Percentiles rank a stretch among this genome's conserved stretches.
These are phyloP conservation scores for Brassica carinata DNA, from an alignment of 345 rosid genomes.

Conservation along the genomic window DNA sequence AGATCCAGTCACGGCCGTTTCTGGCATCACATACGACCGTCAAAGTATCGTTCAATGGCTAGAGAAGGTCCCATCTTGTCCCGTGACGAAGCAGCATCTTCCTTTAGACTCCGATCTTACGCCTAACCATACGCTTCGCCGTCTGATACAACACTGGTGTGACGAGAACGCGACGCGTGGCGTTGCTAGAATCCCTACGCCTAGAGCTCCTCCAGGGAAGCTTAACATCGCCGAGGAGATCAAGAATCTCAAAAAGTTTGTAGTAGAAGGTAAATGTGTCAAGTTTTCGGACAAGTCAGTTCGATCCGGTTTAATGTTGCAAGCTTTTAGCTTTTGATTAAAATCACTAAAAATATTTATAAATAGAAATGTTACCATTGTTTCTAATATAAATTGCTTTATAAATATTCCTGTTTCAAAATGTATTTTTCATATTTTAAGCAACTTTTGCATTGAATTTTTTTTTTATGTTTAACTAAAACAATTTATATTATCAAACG, in stretches of 20 bases:
- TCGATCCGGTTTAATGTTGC: background rate
- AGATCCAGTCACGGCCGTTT: conserved; percentile 73
- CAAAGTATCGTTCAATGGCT: conserved; percentile 79
- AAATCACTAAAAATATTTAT: background rate
- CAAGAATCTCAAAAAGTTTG: conserved; percentile 31
- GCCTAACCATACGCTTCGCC: conserved; percentile 75
- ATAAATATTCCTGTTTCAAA: no score
- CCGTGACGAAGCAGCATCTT: conserved; percentile 65
- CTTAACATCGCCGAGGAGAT: conserved; percentile 44
- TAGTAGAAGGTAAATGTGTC: conserved; percentile 19
- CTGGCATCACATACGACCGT: conserved; percentile 90
- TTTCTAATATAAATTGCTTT: no score
- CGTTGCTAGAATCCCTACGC: conserved; percentile 57
- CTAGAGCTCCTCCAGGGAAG: conserved; percentile 49
- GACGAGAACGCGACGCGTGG: conserved; percentile 52
- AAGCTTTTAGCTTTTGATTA: background rate
- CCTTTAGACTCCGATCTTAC: conserved; percentile 62
- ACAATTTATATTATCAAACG: no score
- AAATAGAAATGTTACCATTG: no score
- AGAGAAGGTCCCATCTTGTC: conserved; percentile 48
- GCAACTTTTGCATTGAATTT: no score
- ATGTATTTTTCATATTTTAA: no score
- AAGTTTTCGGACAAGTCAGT: background rate
- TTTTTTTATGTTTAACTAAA: background rate
- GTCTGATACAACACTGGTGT: conserved; percentile 74